Base-by-base conservation (phyloP, 352 stramenopile genomes). In the Globisporangium yorkense region DNA sequence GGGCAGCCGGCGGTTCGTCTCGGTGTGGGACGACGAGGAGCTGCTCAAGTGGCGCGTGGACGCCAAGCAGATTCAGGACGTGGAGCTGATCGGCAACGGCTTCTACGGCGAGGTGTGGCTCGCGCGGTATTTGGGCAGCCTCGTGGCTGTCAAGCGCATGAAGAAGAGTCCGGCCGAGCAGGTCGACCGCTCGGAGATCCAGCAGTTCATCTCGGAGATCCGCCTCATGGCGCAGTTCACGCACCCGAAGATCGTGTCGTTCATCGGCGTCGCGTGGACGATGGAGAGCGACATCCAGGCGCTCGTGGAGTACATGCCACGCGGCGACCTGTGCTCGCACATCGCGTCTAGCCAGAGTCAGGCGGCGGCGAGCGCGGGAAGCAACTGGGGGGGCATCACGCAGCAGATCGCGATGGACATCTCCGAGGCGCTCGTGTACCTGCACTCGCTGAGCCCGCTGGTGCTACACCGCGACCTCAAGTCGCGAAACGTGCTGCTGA, bases 1-100 rank as follows among this genome's bases (percentile, higher is more conserved):
- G 35, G 20, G 45, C 9, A 68, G 53, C 13, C 44, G 41, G 18
- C 31, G 39, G n/a, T 53, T 50, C 57, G 5, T 63, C 24, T 70
- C 58, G 18, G 71, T 88, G 51, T 89, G 77, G 77, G 76, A 89
- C 39, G 82, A 92, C 54, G 66, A 85, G 53, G 74, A 77, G 15
- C 59, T 92, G 8, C 61, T 75, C 5, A 62, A 63, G 2, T 88
- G 70, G 62, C 58, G 74, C 1, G 71, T 92, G n/a, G 74, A 89
- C 27, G 68, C 56, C 5, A 51, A 68, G 16, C 56, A 63, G 29
- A 61, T 79, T 20, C 49, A 51, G 2, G 71, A 74, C 8, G 61
- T 80, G 44, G 58, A 64, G 59, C 64, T 74, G 12, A 59, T 85
- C 1, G 71, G 66, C 0, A 59, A 65, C 0, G 75, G 75, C 0